Evolutionary conservation across 23 red algal genomes (phyloP).

Genomic region (Cyanidiococcus yangmingshanensis): DNA sequence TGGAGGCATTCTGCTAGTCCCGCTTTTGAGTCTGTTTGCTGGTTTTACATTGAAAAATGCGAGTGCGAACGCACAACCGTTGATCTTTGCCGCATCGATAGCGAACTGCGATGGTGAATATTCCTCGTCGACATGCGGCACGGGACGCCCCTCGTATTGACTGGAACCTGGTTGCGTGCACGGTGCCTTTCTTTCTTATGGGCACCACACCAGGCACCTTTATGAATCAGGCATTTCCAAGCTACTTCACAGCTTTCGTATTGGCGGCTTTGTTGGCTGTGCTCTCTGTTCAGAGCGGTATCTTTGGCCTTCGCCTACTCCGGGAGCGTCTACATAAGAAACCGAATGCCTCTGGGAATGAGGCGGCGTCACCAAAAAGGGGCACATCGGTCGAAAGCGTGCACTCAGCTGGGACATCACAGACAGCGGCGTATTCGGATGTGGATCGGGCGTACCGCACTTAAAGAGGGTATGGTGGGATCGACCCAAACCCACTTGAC

Average conservation of each 20-base stretch:
- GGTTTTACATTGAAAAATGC: constrained; percentile 8
- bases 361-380: no score
- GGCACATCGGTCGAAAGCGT: no score
- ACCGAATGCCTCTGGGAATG: no score
- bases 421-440: no score
- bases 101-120: constrained; percentile 5
- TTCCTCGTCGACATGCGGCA: neutral
- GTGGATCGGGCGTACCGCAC: no score
- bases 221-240: constrained; percentile 1
- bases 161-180: constrained; percentile 13
- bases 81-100: neutral
- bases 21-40: neutral
- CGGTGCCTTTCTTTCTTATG: constrained; percentile 16
- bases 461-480: no score
- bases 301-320: neutral
- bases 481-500: no score
- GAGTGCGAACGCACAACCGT: constrained; percentile 16
- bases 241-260: constrained; percentile 15
- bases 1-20: constrained; percentile 6
- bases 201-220: constrained; percentile 14
- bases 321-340: neutral
- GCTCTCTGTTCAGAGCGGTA: neutral
- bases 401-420: no score
- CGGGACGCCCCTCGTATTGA: constrained; percentile 13
- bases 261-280: neutral